Conservation (phyloP, 768 basidiomycete genomes). For the Lanmaoa rubissima region DNA sequence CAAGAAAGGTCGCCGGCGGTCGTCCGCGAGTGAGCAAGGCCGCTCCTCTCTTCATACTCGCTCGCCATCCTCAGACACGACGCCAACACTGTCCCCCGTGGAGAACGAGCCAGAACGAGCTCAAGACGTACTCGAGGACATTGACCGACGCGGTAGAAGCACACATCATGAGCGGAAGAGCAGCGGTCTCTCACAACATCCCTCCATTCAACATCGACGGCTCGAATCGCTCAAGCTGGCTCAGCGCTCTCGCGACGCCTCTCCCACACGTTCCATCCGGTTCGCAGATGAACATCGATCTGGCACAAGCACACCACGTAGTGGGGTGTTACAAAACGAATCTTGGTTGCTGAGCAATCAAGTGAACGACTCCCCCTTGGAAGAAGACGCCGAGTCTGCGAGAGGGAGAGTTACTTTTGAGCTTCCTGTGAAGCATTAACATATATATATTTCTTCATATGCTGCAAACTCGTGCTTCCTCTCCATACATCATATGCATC, state of each 20-base stretch:
- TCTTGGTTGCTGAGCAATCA: conserved; percentile 9
- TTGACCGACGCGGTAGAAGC: conserved; percentile 26
- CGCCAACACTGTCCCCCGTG: not conserved
- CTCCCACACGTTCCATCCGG: conserved; percentile 47
- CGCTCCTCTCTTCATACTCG: not conserved
- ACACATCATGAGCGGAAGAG: conserved; percentile 9
- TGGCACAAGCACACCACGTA: conserved; percentile 22
- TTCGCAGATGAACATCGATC: conserved; percentile 41
- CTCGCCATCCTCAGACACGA: not conserved
- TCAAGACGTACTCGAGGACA: conserved; percentile 6
- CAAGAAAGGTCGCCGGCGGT: conserved; percentile 14
- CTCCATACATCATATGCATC: not conserved
- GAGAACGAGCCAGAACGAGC: conserved; percentile 7
- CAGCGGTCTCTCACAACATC: conserved; percentile 13
- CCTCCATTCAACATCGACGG: conserved; percentile 29
- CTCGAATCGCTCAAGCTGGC: conserved; percentile 28
- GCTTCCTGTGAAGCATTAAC: conserved; percentile 9
- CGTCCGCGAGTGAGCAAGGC: conserved; percentile 15
- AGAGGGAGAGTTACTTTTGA: conserved; percentile 23
- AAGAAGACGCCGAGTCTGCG: conserved; percentile 17
- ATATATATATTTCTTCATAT: not conserved
- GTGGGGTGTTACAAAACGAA: conserved; percentile 19
- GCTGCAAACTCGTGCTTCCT: not conserved
- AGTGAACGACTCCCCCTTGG: conserved; percentile 6
- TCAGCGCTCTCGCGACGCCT: conserved; percentile 37